Evolutionary conservation across 2,329 filamentous ascomycete species (phyloP).

Genomic region (Didymella glomerata): DNA sequence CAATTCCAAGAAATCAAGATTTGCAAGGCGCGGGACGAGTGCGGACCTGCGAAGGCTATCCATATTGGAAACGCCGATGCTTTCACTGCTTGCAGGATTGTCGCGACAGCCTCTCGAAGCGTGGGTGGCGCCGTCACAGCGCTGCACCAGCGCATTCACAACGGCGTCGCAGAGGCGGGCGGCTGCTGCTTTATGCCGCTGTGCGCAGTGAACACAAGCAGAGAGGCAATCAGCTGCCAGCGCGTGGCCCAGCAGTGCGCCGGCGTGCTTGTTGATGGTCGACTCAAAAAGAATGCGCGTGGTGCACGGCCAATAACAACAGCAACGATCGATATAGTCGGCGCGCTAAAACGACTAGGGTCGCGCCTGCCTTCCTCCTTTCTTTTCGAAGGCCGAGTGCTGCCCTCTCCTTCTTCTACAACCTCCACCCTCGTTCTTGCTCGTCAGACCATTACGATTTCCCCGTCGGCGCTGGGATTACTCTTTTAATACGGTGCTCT

Average conservation of each 20-base stretch:
- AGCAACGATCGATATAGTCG: slow-evolving; percentile 9
- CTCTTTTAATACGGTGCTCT: slow-evolving; percentile 42
- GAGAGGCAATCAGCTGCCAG: slow-evolving; percentile 9
- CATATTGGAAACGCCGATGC: slow-evolving; percentile 23
- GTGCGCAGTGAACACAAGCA: slow-evolving; percentile 1
- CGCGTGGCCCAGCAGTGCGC: slow-evolving; percentile 19
- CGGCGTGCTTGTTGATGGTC: slow-evolving; percentile 21
- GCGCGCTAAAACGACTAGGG: slow-evolving; percentile 21
- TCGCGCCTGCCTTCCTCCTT: slow-evolving; percentile 26
- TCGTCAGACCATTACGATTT: slow-evolving; percentile 37
- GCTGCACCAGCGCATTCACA: slow-evolving; percentile 4
- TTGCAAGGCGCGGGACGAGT: slow-evolving; percentile 18
- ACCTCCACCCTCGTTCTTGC: slow-evolving; percentile 33
- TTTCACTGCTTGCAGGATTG: slow-evolving; percentile 16
- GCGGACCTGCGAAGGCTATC: slow-evolving; percentile 14
- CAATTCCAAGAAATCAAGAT: slow-evolving; percentile 18
- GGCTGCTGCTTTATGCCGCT: slow-evolving; percentile 7
- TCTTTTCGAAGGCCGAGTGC: slow-evolving; percentile 24
- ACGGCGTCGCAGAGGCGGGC: neutral
- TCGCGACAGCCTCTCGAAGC: slow-evolving; percentile 11
- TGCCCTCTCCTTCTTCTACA: slow-evolving; percentile 29
- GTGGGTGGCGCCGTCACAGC: slow-evolving; percentile 13
- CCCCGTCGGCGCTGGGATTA: slow-evolving; percentile 33
- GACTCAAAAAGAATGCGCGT: slow-evolving; percentile 18
- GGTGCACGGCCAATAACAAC: neutral